Evolutionary conservation across 805 yeast genomes (phyloP).

Genomic region (Starmerella floris): DNA sequence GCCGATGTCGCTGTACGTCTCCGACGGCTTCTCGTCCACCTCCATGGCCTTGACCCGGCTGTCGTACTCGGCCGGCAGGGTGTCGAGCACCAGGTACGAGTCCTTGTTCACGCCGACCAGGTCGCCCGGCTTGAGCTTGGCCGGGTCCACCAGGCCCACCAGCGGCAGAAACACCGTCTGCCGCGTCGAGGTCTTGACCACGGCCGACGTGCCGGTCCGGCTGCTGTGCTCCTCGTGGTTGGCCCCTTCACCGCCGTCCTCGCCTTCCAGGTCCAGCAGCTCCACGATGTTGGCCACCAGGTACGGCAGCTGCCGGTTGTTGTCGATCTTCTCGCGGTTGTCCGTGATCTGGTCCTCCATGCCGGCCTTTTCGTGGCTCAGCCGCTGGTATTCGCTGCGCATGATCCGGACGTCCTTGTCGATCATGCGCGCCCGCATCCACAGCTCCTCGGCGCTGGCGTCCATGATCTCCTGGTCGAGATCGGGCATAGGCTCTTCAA

Average conservation of each 20-base stretch:
- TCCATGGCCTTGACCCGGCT: constrained; percentile 98
- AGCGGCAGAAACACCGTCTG: constrained; percentile 94
- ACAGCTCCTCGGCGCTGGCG: constrained; percentile 68
- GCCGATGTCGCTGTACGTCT: constrained; percentile 93
- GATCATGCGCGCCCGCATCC: constrained; percentile 70
- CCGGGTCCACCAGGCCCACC: constrained; percentile 89
- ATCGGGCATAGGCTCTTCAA: constrained; percentile 33
- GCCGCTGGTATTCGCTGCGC: constrained; percentile 79
- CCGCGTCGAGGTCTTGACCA: constrained; percentile 90
- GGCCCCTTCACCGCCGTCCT: constrained; percentile 74
- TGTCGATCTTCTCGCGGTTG: constrained; percentile 88
- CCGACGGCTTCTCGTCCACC: constrained; percentile 97
- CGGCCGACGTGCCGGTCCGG: constrained; percentile 92
- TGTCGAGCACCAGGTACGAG: constrained; percentile 82
- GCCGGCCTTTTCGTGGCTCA: constrained; percentile 81
- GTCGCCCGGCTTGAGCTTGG: constrained; percentile 89
- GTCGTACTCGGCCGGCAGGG: constrained; percentile 93
- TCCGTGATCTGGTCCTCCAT: constrained; percentile 91
- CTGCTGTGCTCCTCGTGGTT: constrained; percentile 86
- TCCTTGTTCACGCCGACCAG: constrained; percentile 96
- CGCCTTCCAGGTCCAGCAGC: constrained; percentile 75
- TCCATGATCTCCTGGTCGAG: constrained; percentile 70
- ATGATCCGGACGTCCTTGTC: constrained; percentile 94
- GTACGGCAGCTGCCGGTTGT: constrained; percentile 90
- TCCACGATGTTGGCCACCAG: constrained; percentile 95